Conservation (phyloP, 1,284 basidiomycete genomes). For the Exobasidium rhododendri region DNA sequence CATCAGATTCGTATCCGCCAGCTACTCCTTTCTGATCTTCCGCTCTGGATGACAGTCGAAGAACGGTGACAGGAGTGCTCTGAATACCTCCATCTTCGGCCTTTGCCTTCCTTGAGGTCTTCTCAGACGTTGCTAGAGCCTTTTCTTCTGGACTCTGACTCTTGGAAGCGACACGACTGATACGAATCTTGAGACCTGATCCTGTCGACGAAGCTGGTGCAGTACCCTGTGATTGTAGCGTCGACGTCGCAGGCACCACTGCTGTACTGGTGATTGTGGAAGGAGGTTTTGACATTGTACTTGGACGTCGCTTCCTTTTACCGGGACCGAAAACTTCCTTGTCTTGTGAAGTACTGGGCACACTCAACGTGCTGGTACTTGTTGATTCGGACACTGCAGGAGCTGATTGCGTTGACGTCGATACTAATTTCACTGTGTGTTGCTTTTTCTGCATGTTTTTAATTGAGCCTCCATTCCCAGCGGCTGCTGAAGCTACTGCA, state of each 20-base stretch:
- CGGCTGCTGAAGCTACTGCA: neutral
- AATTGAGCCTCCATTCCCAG: neutral
- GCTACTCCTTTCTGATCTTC: neutral
- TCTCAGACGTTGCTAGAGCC: neutral
- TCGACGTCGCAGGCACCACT: neutral
- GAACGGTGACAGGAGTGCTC: neutral
- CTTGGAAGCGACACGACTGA: neutral
- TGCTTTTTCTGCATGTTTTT: neutral
- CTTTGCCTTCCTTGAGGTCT: neutral
- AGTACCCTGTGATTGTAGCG: neutral
- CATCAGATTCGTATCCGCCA: conserved; percentile 12
- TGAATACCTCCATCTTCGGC: neutral
- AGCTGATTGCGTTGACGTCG: neutral
- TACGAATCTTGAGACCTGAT: conserved; percentile 5
- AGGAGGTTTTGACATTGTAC: conserved; percentile 14
- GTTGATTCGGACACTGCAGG: neutral
- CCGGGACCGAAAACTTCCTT: conserved; percentile 11
- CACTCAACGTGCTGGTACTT: neutral
- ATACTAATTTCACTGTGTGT: neutral
- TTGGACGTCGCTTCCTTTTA: conserved; percentile 14
- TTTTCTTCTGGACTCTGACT: conserved; percentile 6
- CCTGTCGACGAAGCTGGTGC: neutral
- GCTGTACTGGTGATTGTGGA: conserved; percentile 12
- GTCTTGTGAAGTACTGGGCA: neutral
- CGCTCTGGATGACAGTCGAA: neutral